These are phyloP conservation scores for Daldinia grandis DNA, from an alignment of 495 filamentous ascomycete species.

Conservation along the genomic window DNA sequence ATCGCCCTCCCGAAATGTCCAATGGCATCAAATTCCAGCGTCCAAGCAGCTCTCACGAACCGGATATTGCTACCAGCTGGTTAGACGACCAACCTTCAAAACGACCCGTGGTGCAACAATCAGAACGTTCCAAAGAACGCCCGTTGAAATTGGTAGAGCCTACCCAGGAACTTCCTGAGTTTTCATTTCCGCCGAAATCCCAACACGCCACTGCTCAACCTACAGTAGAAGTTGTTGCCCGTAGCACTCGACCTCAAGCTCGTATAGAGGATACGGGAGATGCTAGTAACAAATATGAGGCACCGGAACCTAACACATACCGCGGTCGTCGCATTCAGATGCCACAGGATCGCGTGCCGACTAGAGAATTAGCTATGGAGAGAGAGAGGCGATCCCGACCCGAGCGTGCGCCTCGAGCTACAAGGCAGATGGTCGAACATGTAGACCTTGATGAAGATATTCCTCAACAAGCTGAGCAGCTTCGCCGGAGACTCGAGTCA, in stretches of 20 bases:
- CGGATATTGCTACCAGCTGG: conserved; percentile 14
- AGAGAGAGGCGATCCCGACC: conserved; percentile 37
- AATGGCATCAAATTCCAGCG: conserved; percentile 19
- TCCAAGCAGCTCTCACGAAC: conserved; percentile 29
- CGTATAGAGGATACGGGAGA: conserved; percentile 27
- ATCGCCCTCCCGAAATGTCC: conserved; percentile 30
- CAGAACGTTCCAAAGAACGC: conserved; percentile 16
- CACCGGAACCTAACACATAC: conserved; percentile 18
- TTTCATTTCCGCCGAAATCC: conserved; percentile 33
- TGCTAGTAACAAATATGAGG: conserved; percentile 15
- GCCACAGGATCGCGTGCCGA: conserved; percentile 3
- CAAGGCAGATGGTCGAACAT: conserved; percentile 20
- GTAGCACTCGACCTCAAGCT: conserved; percentile 24
- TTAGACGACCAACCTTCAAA: conserved; percentile 17
- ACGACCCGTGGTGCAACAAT: conserved; percentile 4
- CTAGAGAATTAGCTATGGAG: conserved; percentile 26
- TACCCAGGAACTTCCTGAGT: conserved; percentile 31
- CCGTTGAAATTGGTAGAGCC: conserved; percentile 9
- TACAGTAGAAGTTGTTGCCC: conserved; percentile 23
- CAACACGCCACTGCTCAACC: conserved; percentile 25
- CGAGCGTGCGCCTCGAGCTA: conserved; percentile 19
- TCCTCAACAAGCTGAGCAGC: conserved; percentile 2
- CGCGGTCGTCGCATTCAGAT: conserved; percentile 31
- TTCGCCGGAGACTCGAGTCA: conserved; percentile 6
- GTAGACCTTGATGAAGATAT: conserved; percentile 6